Evolutionary conservation across 2,329 filamentous ascomycete genomes (phyloP).

Genomic region (Macroventuria anomochaeta): DNA sequence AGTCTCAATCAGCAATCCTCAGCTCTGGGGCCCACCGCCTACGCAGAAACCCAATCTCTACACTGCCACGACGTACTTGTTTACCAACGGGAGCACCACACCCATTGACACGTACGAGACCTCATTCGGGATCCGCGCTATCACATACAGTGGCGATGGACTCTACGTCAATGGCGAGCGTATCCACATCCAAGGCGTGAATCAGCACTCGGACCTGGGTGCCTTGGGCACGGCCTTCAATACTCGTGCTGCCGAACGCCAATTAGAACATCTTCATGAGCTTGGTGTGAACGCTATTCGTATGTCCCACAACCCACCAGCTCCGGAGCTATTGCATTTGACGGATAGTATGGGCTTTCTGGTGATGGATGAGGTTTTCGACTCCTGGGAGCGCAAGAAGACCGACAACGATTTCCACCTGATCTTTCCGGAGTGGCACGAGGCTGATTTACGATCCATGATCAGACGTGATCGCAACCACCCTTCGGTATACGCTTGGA

Average conservation of each 20-base stretch:
- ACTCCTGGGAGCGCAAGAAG: conserved; percentile 59
- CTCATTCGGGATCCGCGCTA: conserved; percentile 57
- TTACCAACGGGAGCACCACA: conserved; percentile 16
- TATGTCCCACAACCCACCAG: conserved; percentile 62
- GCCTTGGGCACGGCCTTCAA: conserved; percentile 61
- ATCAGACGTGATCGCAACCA: conserved; percentile 64
- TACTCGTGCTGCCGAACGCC: conserved; percentile 55
- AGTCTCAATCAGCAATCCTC: conserved; percentile 47
- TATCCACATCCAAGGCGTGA: conserved; percentile 56
- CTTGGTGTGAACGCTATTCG: conserved; percentile 61
- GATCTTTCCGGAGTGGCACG: conserved; percentile 62
- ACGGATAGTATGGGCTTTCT: conserved; percentile 59
- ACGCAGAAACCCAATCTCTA: conserved; percentile 58
- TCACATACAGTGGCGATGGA: conserved; percentile 53
- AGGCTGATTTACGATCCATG: conserved; percentile 60
- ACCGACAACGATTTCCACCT: conserved; percentile 58
- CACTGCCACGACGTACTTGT: conserved; percentile 54
- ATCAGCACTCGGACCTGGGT: conserved; percentile 61
- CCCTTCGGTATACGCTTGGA: conserved; percentile 61
- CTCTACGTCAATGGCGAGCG: conserved; percentile 57
- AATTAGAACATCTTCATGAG: conserved; percentile 59
- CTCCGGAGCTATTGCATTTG: conserved; percentile 58
- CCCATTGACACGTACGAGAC: conserved; percentile 58
- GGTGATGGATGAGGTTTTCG: conserved; percentile 63
- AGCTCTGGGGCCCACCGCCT: conserved; percentile 59